Evolutionary conservation across 768 basidiomycete species (phyloP), one percentile per base, ranked within the genome.

Genomic region (Phylloporus sp.): DNA sequence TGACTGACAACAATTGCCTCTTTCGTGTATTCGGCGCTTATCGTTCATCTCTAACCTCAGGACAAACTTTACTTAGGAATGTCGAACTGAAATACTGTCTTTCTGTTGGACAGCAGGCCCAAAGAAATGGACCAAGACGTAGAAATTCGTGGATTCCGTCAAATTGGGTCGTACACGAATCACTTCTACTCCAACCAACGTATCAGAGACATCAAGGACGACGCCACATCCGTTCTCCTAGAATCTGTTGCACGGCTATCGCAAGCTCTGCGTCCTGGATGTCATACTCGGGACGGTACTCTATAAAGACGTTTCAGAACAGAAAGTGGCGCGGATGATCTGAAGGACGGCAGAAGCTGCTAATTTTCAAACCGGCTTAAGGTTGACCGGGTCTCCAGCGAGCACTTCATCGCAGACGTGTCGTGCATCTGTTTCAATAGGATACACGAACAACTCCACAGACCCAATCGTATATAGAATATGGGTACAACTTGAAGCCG

Each of bases 381-480:
- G 90, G 31, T 65, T 97, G 39, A 96, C 93, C 2, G 96, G 90
- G 7, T 97, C 91, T 66, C 89, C 92, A 74, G 95, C 92, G 53
- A 42, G 77, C 62, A 0, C 9, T 23, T 29, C n/a, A n/a, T n/a
- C 17, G 9, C 22, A 22, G 29, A 38, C 11, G 27, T 14, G 32
- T 35, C 28, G 46, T 38, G 34, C 26, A 37, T 43, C 13, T 37
- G 39, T 43, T 28, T 8, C 31, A 14, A 45, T 36, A 92, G 91
- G 86, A 4, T 85, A 86, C 65, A 78, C 90, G 57, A 75, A 84
- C 40, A 56, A 67, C 15, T 73, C 80, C 0, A 65, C 70, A 10
- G 60, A 69, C n/a, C 76, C 83, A 11, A 69, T 85, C 37, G 69
- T 76, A 47, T 86, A 83, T 0, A 79, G 83, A 71, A 2, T 96